Conservation (phyloP, 495 filamentous ascomycete species). For the Tuber calosporum region DNA sequence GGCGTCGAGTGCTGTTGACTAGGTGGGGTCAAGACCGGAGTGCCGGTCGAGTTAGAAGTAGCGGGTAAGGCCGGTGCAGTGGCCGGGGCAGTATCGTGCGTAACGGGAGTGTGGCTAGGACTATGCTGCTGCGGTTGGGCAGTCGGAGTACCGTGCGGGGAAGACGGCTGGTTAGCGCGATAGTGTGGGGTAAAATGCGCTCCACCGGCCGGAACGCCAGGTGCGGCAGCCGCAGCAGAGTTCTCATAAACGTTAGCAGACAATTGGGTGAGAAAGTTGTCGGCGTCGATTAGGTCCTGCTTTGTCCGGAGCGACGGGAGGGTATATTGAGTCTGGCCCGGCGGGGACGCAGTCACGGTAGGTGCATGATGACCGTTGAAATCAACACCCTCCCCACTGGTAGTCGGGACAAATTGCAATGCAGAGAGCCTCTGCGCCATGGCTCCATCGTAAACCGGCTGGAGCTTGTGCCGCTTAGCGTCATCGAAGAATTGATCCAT, state of each 20-base stretch:
- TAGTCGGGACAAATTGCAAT: constrained; percentile 38
- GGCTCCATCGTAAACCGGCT: constrained; percentile 54
- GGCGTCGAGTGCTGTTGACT: constrained; percentile 54
- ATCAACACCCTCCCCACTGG: constrained; percentile 37
- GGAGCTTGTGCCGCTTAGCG: constrained; percentile 79
- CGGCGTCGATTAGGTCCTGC: constrained; percentile 81
- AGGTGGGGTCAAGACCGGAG: constrained; percentile 83
- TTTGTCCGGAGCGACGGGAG: constrained; percentile 83
- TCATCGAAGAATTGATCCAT: constrained; percentile 91
- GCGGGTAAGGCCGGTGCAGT: constrained; percentile 57
- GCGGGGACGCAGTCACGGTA: constrained; percentile 36
- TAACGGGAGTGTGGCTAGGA: constrained; percentile 43
- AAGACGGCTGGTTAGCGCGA: constrained; percentile 63
- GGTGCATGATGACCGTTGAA: constrained; percentile 35
- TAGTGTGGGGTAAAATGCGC: constrained; percentile 57
- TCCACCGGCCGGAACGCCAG: constrained; percentile 63
- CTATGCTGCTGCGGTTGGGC: constrained; percentile 31
- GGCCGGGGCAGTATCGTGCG: constrained; percentile 52
- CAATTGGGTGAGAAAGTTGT: constrained; percentile 90
- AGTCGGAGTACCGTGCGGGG: constrained; percentile 47
- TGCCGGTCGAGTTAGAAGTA: constrained; percentile 54
- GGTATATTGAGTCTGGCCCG: constrained; percentile 58
- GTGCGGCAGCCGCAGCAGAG: constrained; percentile 66
- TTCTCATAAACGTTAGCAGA: constrained; percentile 90
- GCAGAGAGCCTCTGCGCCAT: constrained; percentile 41